These are phyloP conservation scores for Aspergillus indologenus DNA, from an alignment of 495 filamentous ascomycete genomes.

Conservation along the genomic window DNA sequence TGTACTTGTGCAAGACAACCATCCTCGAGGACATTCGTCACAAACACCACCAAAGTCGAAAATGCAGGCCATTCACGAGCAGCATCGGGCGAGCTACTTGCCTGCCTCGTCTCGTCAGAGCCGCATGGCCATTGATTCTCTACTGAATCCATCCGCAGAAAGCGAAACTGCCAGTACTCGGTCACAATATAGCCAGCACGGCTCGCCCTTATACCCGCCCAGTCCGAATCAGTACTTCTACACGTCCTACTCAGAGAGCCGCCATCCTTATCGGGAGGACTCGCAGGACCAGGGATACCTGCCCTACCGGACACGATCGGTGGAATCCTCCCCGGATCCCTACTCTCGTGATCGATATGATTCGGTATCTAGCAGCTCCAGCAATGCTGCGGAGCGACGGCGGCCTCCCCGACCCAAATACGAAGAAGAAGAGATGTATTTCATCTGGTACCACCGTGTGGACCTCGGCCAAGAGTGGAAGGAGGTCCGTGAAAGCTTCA, in stretches of 20 bases:
- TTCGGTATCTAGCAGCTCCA: constrained; percentile 44
- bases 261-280: constrained; percentile 17
- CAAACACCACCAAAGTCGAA: neutral
- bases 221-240: constrained; percentile 35
- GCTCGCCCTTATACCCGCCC: constrained; percentile 29
- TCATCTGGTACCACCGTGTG: constrained; percentile 56
- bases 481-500: constrained; percentile 48
- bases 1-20: too few species aligned
- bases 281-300: constrained; percentile 22
- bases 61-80: constrained; percentile 20
- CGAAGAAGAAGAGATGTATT: constrained; percentile 51
- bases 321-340: constrained; percentile 34
- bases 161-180: constrained; percentile 14
- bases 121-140: constrained; percentile 41
- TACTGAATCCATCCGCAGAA: constrained; percentile 34
- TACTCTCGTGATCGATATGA: constrained; percentile 42
- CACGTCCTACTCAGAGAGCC: constrained; percentile 17
- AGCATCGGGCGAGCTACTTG: constrained; percentile 19
- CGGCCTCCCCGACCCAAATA: constrained; percentile 49
- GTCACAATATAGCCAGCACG: constrained; percentile 16
- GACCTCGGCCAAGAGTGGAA: constrained; percentile 52
- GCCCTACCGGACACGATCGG: constrained; percentile 26
- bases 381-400: constrained; percentile 35
- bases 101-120: constrained; percentile 28
- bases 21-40: neutral